Evolutionary conservation across 495 filamentous ascomycete species (phyloP).

Genomic region (Penicillium taxi): DNA sequence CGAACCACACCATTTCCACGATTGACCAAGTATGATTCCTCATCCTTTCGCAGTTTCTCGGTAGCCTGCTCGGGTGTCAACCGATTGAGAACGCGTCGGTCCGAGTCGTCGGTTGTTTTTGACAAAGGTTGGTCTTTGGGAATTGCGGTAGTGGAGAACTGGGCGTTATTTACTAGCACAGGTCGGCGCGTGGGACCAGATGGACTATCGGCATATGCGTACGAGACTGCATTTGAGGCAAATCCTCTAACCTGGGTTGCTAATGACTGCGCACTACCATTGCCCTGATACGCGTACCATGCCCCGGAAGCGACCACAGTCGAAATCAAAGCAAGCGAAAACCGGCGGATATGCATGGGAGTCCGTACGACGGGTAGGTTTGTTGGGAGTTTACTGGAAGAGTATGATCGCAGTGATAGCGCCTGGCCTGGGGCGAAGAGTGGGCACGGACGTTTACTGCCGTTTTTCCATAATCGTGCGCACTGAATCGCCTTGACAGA

Average conservation of each 20-base stretch:
- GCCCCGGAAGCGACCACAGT: constrained; percentile 56
- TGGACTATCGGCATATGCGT: constrained; percentile 25
- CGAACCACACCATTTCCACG: constrained; percentile 84
- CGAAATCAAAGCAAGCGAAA: constrained; percentile 54
- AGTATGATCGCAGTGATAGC: constrained; percentile 37
- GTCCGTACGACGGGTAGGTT: constrained; percentile 42
- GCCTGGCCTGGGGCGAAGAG: constrained; percentile 39
- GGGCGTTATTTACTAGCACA: constrained; percentile 72
- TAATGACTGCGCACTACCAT: constrained; percentile 18
- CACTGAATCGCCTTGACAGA: constrained; percentile 53
- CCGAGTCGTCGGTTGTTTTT: constrained; percentile 75
- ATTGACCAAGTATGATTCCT: constrained; percentile 86
- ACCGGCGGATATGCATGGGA: constrained; percentile 58
- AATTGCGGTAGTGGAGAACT: constrained; percentile 73
- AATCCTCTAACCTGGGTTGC: constrained; percentile 22
- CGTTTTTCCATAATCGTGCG: constrained; percentile 45
- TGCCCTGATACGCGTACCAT: constrained; percentile 54
- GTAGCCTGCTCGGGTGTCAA: constrained; percentile 92
- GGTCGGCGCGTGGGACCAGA: constrained; percentile 30
- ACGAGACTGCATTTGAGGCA: constrained; percentile 23
- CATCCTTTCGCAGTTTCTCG: constrained; percentile 75
- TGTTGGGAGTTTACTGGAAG: constrained; percentile 27
- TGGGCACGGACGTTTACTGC: constrained; percentile 38
- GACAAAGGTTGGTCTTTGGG: constrained; percentile 74
- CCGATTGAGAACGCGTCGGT: constrained; percentile 84